Evolutionary conservation across 2,329 filamentous ascomycete species (phyloP).

Genomic region (Chrysoporthe austroafricana): DNA sequence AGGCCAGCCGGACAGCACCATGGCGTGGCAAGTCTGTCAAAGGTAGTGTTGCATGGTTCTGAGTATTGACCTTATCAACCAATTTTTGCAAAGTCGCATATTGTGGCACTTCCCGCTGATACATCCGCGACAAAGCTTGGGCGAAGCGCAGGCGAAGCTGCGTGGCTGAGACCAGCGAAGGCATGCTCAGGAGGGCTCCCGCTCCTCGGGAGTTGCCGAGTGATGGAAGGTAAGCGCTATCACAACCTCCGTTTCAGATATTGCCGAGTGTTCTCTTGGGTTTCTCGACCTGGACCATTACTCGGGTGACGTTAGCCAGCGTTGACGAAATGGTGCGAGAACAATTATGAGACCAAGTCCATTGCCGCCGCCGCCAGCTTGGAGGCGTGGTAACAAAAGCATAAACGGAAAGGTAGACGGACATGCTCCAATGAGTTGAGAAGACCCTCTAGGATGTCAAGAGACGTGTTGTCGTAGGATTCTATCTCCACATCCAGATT

Average conservation of each 20-base stretch:
- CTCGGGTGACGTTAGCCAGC: not conserved
- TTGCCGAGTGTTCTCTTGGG: not conserved
- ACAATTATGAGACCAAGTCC: no score
- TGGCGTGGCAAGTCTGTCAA: conserved; percentile 38
- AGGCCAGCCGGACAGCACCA: conserved; percentile 55
- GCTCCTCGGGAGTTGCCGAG: not conserved
- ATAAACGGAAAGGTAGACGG: no score
- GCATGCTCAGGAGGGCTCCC: not conserved
- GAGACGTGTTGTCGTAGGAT: not conserved
- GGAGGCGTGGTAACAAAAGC: no score
- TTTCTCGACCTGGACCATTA: not conserved
- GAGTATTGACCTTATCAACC: conserved; percentile 21
- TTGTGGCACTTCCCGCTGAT: conserved; percentile 33
- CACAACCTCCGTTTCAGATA: not conserved
- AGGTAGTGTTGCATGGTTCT: not conserved
- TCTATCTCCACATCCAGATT: not conserved
- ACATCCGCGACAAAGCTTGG: conserved; percentile 32
- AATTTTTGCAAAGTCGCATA: conserved; percentile 30
- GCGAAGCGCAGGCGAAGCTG: conserved; percentile 28
- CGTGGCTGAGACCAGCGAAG: conserved; percentile 9
- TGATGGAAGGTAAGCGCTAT: not conserved
- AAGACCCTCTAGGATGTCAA: not conserved
- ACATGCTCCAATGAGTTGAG: not conserved
- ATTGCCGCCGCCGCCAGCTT: no score
- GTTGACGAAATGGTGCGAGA: no score